Evolutionary conservation across 306 rosid genomes (phyloP), one percentile per base, ranked within the genome.

Genomic region (Trifolium subterraneum): DNA sequence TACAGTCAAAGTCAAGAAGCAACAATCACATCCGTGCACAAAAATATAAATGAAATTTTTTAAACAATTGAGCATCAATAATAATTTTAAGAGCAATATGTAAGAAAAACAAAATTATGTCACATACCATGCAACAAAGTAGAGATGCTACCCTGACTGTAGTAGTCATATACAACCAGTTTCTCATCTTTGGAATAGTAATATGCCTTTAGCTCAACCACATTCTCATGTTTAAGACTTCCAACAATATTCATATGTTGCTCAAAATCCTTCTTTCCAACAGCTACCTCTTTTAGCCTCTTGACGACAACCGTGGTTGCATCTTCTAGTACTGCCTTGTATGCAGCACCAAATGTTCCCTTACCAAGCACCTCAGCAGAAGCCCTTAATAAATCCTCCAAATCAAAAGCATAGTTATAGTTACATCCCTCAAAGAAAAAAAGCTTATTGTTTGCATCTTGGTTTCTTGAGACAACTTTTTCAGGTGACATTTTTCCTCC

Each of bases 341-440:
- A 93, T 0, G 98, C 93, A 18, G 89, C 88, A 29, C 98, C 98
- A 82, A 89, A 93, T 10, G 96, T 89, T 66, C 98, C 97, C 85
- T 93, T 93, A 6, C 97, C 98, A 20, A 93, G 77, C 10, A 93
- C 93, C 87, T 93, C 98, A 54, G 97, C 98, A 41, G 98, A 93
- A 70, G 98, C 98, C 81, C 95, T 87, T 77, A 93, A 68, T 61
- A 93, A 82, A 85, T 93, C 98, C 85, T 93, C 98, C 90, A 93
- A 84, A 79, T 93, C 98, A 85, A 90, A 90, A 11, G 95, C 90
- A 69, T 89, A 89, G 52, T 74, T 81, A 69, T 89, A 89, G 52
- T 74, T 81, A 60, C 90, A 93, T 15, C 89, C 95, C 82, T 88
- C 98, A 72, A 93, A 93, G 90, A 93, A 93, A 45, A 82, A 84